phyloP scores from a whole-genome alignment of 23 red algal genomes.

The Chondrus crispus region DNA sequence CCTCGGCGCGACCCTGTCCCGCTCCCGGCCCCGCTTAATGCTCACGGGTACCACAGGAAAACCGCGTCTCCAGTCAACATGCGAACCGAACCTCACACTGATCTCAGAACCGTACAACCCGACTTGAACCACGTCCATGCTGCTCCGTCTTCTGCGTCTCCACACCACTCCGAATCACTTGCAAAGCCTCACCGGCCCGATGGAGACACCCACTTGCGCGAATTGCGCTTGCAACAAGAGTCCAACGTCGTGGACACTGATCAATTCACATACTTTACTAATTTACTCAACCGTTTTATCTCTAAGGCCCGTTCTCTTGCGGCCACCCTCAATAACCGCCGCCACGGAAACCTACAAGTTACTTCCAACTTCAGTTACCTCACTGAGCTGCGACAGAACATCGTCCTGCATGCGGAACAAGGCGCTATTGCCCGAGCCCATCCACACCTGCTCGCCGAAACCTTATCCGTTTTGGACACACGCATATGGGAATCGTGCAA shows the following conservation, averaged over 20 bases:
- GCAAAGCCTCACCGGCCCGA: no score
- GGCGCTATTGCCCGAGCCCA: not conserved
- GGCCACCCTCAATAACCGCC: not conserved
- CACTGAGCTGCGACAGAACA: not conserved
- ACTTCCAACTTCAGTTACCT: constrained; percentile 18
- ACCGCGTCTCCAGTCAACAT: not conserved
- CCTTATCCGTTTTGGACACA: constrained; percentile 22
- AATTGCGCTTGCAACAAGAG: constrained; percentile 16
- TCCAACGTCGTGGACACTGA: not conserved
- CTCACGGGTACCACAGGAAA: not conserved
- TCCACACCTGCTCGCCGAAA: not conserved
- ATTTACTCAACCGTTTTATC: constrained; percentile 1
- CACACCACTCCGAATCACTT: no score
- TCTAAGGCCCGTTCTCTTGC: not conserved
- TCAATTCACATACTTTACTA: not conserved
- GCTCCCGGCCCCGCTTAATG: not conserved
- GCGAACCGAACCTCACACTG: not conserved
- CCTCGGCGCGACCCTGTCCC: not conserved
- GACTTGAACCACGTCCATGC: not conserved
- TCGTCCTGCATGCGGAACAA: not conserved
- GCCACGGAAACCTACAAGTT: not conserved
- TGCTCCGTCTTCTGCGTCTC: not conserved
- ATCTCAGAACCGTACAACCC: not conserved
- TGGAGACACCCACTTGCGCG: constrained; percentile 8
- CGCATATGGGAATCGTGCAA: not conserved